A percentile compares a stretch with the other conserved stretches of the same genome.
Evolutionary conservation across 1,284 basidiomycete genomes (phyloP).

Genomic region (Cutaneotrichosporon curvatum): DNA sequence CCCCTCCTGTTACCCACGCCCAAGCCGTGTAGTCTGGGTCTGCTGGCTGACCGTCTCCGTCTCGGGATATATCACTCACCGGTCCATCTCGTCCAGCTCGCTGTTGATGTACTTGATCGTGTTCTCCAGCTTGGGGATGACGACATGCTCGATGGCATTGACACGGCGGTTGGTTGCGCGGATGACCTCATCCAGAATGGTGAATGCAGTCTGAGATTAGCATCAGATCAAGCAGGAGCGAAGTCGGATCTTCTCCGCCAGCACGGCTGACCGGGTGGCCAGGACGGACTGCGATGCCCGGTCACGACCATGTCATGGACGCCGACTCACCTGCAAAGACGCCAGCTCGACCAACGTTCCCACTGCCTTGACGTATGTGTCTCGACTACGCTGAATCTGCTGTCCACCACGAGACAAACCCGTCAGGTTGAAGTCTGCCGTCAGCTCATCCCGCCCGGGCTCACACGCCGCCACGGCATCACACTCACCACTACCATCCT

Average conservation of each 20-base stretch:
- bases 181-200: constrained; percentile 97
- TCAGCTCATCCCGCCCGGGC: constrained; percentile 4
- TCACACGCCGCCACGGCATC: background rate
- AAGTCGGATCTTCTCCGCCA: no score
- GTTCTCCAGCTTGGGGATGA: constrained; percentile 93
- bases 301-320: no score
- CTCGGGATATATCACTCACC: no score
- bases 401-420: constrained; percentile 95
- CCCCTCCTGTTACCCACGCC: no score
- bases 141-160: constrained; percentile 96
- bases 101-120: constrained; percentile 96
- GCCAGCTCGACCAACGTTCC: constrained; percentile 96
- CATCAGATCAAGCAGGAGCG: no score
- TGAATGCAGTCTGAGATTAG: constrained; percentile 78
- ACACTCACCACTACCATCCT: constrained; percentile 65
- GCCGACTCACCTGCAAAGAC: constrained; percentile 53
- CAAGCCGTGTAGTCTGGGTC: no score
- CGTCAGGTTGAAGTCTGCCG: constrained; percentile 91
- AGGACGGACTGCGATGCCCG: no score
- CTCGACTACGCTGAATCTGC: constrained; percentile 85
- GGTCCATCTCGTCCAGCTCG: constrained; percentile 95
- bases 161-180: constrained; percentile 96
- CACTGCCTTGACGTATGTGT: constrained; percentile 94
- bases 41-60: no score
- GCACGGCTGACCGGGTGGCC: no score